Percentiles rank a stretch among this genome's conserved stretches.
These are phyloP conservation scores for Chytriomyces hyalinus DNA, from an alignment of 192 early-diverging fungal species.

Conservation along the genomic window DNA sequence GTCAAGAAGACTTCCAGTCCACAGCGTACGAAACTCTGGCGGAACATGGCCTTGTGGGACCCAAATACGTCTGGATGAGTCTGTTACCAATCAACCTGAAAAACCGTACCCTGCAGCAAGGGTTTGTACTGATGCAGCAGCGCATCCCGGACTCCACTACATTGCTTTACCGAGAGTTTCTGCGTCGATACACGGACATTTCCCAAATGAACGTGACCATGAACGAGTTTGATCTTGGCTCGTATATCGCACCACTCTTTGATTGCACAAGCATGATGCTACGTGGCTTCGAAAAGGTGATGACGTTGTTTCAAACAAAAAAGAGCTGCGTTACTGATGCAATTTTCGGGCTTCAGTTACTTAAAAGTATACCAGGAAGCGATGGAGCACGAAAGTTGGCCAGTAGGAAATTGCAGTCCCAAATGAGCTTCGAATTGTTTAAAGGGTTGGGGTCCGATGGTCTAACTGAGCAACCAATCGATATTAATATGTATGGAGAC, in stretches of 20 bases:
- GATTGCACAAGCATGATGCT: neutral
- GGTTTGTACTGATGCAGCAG: neutral
- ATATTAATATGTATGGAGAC: constrained; percentile 22
- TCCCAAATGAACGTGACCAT: neutral
- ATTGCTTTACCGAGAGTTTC: neutral
- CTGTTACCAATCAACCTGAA: neutral
- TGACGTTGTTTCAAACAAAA: neutral
- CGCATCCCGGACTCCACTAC: neutral
- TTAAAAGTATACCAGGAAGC: neutral
- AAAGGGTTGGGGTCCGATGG: constrained; percentile 11
- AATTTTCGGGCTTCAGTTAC: neutral
- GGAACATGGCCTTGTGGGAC: constrained; percentile 4
- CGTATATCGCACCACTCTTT: neutral
- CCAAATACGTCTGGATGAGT: constrained; percentile 29
- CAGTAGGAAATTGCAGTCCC: neutral
- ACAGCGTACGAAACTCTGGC: neutral
- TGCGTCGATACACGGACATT: neutral
- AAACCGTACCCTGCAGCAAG: neutral
- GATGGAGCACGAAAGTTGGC: neutral
- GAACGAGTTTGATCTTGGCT: neutral
- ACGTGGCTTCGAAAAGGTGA: neutral
- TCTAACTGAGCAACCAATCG: neutral
- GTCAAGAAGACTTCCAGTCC: constrained; percentile 16
- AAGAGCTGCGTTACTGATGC: neutral
- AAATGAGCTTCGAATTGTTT: constrained; percentile 19